phyloP scores from a whole-genome alignment of 1,284 basidiomycete species.

The Cryptococcus sp. region DNA sequence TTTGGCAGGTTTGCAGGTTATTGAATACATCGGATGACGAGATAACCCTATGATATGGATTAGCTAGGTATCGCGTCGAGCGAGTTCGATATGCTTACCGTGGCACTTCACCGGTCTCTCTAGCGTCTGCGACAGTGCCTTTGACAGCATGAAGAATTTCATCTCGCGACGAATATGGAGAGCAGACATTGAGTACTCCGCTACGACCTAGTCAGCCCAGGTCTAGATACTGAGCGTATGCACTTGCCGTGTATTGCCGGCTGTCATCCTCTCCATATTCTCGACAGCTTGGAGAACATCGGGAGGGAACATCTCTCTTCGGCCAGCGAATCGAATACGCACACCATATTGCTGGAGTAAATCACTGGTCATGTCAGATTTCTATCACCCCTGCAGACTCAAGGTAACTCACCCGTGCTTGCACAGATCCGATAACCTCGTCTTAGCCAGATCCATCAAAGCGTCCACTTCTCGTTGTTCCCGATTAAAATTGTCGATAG shows the following conservation, averaged over 20 bases:
- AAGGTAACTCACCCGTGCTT: slow-evolving; percentile 63
- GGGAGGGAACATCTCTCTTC: slow-evolving; percentile 67
- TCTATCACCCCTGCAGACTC: neutral
- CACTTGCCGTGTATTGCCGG: slow-evolving; percentile 63
- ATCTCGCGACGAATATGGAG: slow-evolving; percentile 87
- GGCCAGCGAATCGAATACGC: slow-evolving; percentile 77
- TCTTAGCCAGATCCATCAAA: slow-evolving; percentile 78
- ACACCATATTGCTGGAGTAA: slow-evolving; percentile 76
- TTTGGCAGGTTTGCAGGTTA: slow-evolving; percentile 7
- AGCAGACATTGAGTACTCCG: slow-evolving; percentile 87
- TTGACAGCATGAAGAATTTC: slow-evolving; percentile 70
- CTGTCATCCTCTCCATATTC: slow-evolving; percentile 75
- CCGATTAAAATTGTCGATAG: slow-evolving; percentile 97
- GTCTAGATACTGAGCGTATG: neutral
- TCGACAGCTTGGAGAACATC: slow-evolving; percentile 66
- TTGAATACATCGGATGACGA: neutral
- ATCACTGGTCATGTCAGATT: slow-evolving; percentile 52
- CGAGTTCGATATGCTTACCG: neutral
- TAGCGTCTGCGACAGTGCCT: slow-evolving; percentile 49
- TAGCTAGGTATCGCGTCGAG: neutral
- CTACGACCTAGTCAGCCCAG: slow-evolving; percentile 30
- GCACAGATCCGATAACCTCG: slow-evolving; percentile 76
- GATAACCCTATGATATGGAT: neutral
- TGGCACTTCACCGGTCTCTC: slow-evolving; percentile 2
- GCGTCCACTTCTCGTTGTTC: slow-evolving; percentile 77